These are phyloP conservation scores for Lenzites betulinus DNA, from an alignment of 768 basidiomycete species.

Conservation along the genomic window DNA sequence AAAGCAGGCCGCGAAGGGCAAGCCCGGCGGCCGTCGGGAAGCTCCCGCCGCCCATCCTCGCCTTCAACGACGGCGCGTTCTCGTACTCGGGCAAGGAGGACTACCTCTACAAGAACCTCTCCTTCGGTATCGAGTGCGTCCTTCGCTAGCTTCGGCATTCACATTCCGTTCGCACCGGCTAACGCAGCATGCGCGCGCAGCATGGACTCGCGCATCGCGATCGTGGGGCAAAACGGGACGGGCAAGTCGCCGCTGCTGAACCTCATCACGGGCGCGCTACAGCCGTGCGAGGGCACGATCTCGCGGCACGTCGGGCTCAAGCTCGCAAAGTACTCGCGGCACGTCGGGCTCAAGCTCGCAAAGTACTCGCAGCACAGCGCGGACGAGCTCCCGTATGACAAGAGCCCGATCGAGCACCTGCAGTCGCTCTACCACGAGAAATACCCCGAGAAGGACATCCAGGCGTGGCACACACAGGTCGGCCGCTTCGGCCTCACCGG, in stretches of 20 bases:
- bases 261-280: conserved; percentile 81
- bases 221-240: conserved; percentile 94
- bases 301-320: conserved; percentile 90
- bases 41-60: conserved; percentile 96
- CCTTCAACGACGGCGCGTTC: conserved; percentile 94
- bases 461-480: conserved; percentile 94
- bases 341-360: conserved; percentile 87
- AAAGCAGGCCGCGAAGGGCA: conserved; percentile 64
- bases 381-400: conserved; percentile 95
- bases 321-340: conserved; percentile 95
- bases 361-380: conserved; percentile 99
- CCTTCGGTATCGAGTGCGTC: conserved; percentile 96
- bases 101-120: conserved; percentile 83
- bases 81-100: conserved; percentile 91
- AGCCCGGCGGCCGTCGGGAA: conserved; percentile 69
- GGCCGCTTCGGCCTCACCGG: conserved; percentile 96
- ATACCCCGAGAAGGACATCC: conserved; percentile 90
- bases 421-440: conserved; percentile 75
- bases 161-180: no score
- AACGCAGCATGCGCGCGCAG: conserved; percentile 40
- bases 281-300: conserved; percentile 82
- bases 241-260: conserved; percentile 92
- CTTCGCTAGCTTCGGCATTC: background rate
- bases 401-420: conserved; percentile 92
- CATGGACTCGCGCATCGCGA: conserved; percentile 94